Evolutionary conservation across 2,329 filamentous ascomycete genomes (phyloP).

Genomic region (Beauveria sp.): DNA sequence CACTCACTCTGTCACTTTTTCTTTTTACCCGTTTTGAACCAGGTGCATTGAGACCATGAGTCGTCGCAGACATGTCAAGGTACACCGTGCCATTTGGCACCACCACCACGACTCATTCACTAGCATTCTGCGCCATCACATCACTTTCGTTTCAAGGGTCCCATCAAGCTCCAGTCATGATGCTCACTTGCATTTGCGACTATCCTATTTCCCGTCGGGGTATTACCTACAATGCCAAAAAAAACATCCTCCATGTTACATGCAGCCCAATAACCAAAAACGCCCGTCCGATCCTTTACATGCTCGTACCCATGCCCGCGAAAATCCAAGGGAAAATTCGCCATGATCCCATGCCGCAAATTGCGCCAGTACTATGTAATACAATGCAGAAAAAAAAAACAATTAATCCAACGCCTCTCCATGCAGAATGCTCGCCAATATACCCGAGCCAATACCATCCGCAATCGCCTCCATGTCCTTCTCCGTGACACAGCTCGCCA

Average conservation of each 20-base stretch:
- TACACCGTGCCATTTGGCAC: not conserved
- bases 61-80: not conserved
- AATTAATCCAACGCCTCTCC: slow-evolving; percentile 49
- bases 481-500: slow-evolving; percentile 73
- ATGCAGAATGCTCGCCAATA: slow-evolving; percentile 54
- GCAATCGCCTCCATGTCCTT: slow-evolving; percentile 69
- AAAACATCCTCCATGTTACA: not conserved
- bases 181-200: not conserved
- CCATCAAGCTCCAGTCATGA: not conserved
- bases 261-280: not conserved
- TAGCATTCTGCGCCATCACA: not conserved
- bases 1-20: too few relatives aligned
- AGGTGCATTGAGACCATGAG: not conserved
- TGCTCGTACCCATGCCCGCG: not conserved
- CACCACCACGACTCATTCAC: not conserved
- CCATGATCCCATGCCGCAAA: not conserved
- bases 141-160: not conserved
- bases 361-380: not conserved
- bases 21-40: too few relatives aligned
- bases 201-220: not conserved
- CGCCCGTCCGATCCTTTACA: not conserved
- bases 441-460: slow-evolving; percentile 52
- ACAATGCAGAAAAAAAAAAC: not conserved
- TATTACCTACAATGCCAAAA: not conserved
- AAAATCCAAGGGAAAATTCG: not conserved